Evolutionary conservation across 2,329 filamentous ascomycete species (phyloP), one percentile per base, ranked within the genome.

Genomic region (Ophiostoma sp.): DNA sequence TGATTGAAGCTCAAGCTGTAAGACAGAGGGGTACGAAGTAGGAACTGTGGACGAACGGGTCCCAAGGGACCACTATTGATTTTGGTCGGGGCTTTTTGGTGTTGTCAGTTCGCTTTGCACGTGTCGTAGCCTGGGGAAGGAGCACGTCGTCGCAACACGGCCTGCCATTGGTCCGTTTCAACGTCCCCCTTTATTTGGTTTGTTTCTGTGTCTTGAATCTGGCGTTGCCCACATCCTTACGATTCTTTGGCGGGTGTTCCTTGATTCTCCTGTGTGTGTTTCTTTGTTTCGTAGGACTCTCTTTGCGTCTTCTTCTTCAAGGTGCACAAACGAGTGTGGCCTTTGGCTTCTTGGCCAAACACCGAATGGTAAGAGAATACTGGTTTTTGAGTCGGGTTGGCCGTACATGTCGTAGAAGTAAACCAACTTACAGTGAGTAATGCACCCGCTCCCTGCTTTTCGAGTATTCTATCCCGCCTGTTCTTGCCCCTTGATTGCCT

Each of bases 91-190:
- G 22, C n/a, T n/a, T 22, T 3, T 55, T 55, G 5, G 9, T 33
- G 36, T 45, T 50, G 42, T 50, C 42, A 31, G 64, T 25, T 48
- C 42, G 1, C 7, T 52, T 52, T 52, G 52, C 55, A 63, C 69
- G 69, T 71, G 57, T 71, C 31, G 28, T 22, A 63, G 69, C 69
- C 52, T 22, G 52, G 52, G n/a, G 50, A 28, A 28, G 33, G 22
- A 45, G 69, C 69, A 70, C 69, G 69, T 50, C 69, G 55, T 52
- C 69, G 28, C 25, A n/a, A 11, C 15, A 39, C 69, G 57, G 57
- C 69, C 15, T 63, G 11, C 19, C 5, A 63, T 71, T 71, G 69
- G 57, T 50, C 42, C 19, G 12, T 19, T 39, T 69, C 25, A n/a
- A 69, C 66, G 8, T 52, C 28, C 36, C 61, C 45, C 28, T 55